These are phyloP conservation scores for Yueomyces sp. DNA, from an alignment of 805 yeast species.

Conservation along the genomic window DNA sequence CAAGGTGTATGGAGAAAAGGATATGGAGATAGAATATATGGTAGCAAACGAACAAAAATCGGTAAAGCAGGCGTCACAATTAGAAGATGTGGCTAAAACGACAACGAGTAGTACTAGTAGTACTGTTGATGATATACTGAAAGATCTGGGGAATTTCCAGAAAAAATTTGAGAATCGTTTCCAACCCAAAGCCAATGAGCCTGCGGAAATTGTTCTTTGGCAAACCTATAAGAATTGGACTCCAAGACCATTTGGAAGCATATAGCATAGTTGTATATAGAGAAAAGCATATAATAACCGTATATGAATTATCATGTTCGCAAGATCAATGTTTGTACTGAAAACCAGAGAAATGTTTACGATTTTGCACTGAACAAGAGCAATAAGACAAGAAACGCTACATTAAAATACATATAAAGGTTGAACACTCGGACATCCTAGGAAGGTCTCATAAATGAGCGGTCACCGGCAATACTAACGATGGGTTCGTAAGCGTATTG, in stretches of 20 bases:
- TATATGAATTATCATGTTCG: too few species aligned
- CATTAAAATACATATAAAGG: too few species aligned
- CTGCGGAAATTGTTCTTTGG: constrained; percentile 1
- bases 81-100: too few species aligned
- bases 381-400: too few species aligned
- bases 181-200: too few species aligned
- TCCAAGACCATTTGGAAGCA: constrained; percentile 42
- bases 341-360: background rate
- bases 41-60: background rate
- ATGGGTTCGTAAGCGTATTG: constrained; percentile 71
- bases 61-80: too few species aligned
- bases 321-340: background rate
- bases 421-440: constrained; percentile 71
- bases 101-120: too few species aligned
- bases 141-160: constrained; percentile 21
- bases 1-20: constrained; percentile 3
- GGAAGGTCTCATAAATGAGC: constrained; percentile 62
- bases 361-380: too few species aligned
- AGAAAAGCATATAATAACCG: background rate
- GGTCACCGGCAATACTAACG: constrained; percentile 68
- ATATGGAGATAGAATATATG: constrained; percentile 3
- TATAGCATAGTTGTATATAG: constrained; percentile 7
- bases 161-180: background rate
- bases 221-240: constrained; percentile 26
- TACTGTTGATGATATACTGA: constrained; percentile 8